Conservation (phyloP, 441 rosid genomes). For the Erodium chrysanthum region DNA sequence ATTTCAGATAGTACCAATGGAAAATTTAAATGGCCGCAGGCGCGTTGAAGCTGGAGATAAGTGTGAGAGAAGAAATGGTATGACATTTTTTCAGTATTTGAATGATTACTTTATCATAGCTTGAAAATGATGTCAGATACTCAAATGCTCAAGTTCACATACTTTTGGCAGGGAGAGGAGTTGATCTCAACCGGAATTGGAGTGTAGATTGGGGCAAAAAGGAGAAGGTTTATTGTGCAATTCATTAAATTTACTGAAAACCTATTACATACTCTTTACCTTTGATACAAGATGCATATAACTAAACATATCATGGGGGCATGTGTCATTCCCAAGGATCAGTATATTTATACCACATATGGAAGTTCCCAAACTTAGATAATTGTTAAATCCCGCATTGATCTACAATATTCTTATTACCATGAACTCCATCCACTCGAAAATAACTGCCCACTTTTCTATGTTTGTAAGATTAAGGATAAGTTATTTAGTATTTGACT, state of each 20-base stretch:
- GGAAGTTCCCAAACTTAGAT: background rate
- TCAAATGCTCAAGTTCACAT: slow-evolving; percentile 13
- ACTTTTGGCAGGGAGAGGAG: slow-evolving; percentile 72
- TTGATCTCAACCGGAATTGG: slow-evolving; percentile 97
- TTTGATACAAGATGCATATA: background rate
- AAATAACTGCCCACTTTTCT: background rate
- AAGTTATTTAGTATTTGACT: background rate
- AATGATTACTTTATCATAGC: slow-evolving; percentile 13
- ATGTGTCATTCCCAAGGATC: background rate
- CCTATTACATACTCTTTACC: slow-evolving; percentile 6
- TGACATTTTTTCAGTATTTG: background rate
- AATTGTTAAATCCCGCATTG: background rate
- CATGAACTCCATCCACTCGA: background rate
- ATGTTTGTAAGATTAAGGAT: no score
- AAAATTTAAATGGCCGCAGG: slow-evolving; percentile 22
- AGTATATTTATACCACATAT: background rate
- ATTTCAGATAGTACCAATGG: slow-evolving; percentile 23
- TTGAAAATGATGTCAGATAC: slow-evolving; percentile 6
- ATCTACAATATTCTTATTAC: background rate
- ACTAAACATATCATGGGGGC: background rate
- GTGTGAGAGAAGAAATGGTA: slow-evolving; percentile 24
- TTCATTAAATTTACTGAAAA: background rate
- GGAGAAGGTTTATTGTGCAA: slow-evolving; percentile 53
- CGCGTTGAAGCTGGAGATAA: slow-evolving; percentile 24
- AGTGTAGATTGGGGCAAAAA: slow-evolving; percentile 98